Base-by-base conservation (phyloP, 2,329 filamentous ascomycete genomes). In the Ceratocystis cacaofunesta region DNA sequence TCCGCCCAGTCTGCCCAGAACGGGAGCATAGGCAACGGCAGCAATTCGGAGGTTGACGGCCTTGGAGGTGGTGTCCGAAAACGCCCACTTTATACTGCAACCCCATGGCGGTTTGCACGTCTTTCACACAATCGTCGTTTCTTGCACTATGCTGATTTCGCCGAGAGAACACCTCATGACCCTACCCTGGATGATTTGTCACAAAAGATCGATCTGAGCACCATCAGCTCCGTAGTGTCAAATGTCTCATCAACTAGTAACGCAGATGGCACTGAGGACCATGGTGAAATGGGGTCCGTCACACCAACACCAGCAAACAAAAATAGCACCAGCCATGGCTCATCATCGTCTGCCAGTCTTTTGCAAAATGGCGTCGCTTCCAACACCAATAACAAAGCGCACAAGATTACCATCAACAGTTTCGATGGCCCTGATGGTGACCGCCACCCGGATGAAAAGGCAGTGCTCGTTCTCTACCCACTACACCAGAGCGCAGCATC, bases 381-480 rank as follows among this genome's bases (percentile, higher is more conserved):
- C 19, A 68, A 63, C 10, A 15, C 3, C 10, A 41, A 41, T 4
- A 41, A 41, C 63, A 79, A 79, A 68, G 86, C 82, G 32, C 96
- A 91, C 44, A 95, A 91, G 74, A 96, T 97, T 71, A 96, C 90
- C 3, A 91, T 97, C 64, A 90, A 92, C 75, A 90, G 90, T 68
- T 89, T 87, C 70, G 71, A 76, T 66, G 75, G 76, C 70, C 69
- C 78, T 22, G 72, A 69, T 69, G 50, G 73, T 71, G 43, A 71
- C 70, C 41, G 76, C 76, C 41, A 72, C 71, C n/a, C 75, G 69
- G 67, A 82, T 69, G 94, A 97, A 74, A 79, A 84, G 62, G 81
- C 89, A 0, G 82, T 97, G 25, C 79, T 99, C 64, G 89, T 87
- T n/a, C 80, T 99, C 63, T 86, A 90, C 74, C 92, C 92, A 5